phyloP scores from a whole-genome alignment of 495 filamentous ascomycete species.

The Aspergillus asperescens region DNA sequence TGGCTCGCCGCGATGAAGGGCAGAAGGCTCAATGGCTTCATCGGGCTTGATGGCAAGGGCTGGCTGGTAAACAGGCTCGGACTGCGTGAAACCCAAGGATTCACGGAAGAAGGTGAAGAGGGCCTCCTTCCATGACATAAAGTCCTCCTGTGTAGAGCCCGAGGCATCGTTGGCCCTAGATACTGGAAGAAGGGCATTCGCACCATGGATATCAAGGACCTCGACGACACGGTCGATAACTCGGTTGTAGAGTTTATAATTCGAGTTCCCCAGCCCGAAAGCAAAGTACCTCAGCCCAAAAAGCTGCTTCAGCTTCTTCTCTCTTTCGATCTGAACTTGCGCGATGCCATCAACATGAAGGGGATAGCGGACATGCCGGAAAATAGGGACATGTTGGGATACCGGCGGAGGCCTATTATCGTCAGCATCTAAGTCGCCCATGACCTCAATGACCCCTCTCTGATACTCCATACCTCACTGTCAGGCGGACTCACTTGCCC shows the following conservation, averaged over 20 bases:
- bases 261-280: slow-evolving; percentile 47
- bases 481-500: slow-evolving; percentile 13
- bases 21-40: slow-evolving; percentile 31
- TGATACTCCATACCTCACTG: not conserved
- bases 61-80: slow-evolving; percentile 36
- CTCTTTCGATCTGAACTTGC: slow-evolving; percentile 40
- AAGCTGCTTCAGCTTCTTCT: slow-evolving; percentile 21
- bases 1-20: slow-evolving; percentile 40
- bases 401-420: slow-evolving; percentile 41
- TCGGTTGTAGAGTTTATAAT: slow-evolving; percentile 50
- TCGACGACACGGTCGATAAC: slow-evolving; percentile 40
- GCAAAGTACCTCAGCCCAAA: slow-evolving; percentile 37
- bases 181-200: slow-evolving; percentile 33
- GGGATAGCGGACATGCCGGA: slow-evolving; percentile 43
- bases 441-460: too few relatives aligned
- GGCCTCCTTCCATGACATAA: slow-evolving; percentile 45
- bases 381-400: slow-evolving; percentile 39
- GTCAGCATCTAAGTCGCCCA: too few relatives aligned
- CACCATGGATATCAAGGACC: slow-evolving; percentile 33
- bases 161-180: slow-evolving; percentile 44
- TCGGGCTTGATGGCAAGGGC: slow-evolving; percentile 37
- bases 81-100: slow-evolving; percentile 35
- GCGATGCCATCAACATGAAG: slow-evolving; percentile 40
- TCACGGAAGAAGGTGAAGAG: slow-evolving; percentile 36
- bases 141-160: slow-evolving; percentile 47